Evolutionary conservation across 2,329 filamentous ascomycete genomes (phyloP), one percentile per base, ranked within the genome.

Genomic region (Talaromyces sp.): DNA sequence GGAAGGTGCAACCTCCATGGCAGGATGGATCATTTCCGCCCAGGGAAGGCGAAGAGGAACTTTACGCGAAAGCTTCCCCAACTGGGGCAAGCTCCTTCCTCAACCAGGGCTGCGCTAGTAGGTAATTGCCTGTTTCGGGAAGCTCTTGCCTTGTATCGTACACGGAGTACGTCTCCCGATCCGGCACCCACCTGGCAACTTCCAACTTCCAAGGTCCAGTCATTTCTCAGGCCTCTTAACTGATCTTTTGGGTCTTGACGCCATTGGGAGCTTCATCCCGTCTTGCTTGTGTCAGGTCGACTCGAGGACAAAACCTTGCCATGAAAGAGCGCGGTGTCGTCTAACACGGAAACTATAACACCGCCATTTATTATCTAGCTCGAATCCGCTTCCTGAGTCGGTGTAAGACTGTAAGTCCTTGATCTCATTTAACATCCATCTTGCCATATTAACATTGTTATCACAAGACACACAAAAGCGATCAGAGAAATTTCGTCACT

Each of bases 51-150:
- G 31, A 31, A 38, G 53, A 56, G 53, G 25, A 56, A 56, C 31
- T 56, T 56, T 56, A 56, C 53, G 31, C 53, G 53, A 38, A 15
- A 15, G n/a, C 27, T 31, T 34, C 53, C 6, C 53, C 53, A 56
- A 36, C 4, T 56, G n/a, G 53, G 47, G 53, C 36, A 54, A 54
- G 29, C 51, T 54, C 51, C 51, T 54, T 54, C 51, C 51, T 31
- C 27, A 22, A 34, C 17, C n/a, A 31, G 17, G 47, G 22, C 47
- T 6, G 22, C 45, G 17, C 47, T 27, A 27, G 15, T 27, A 53
- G 29, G 53, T 38, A 36, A 15, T 36, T 56, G 10, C 53, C 53
- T 36, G 31, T 38, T 56, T 56, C n/a, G 29, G 51, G 51, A 1
- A 36, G 29, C 29, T 36, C 31, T 22, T 25, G 31, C 31, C 53